Evolutionary conservation across 176 grass and related monocot species (phyloP), one percentile per base, ranked within the genome.

Genomic region (Zea luxurians): DNA sequence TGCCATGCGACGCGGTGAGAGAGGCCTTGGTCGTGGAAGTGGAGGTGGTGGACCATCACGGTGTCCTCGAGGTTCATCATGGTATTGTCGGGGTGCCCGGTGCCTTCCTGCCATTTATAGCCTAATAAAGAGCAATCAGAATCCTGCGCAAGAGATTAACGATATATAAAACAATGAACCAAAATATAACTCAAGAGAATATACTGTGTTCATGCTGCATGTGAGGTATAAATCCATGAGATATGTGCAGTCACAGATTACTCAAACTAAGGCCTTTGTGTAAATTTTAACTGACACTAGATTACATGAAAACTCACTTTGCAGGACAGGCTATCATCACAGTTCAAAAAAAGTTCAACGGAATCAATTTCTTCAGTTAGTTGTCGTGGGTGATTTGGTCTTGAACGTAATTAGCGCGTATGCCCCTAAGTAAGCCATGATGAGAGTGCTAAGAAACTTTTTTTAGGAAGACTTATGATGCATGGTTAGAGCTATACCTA

Each of bases 91-190:
- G 54, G 73, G 35, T 40, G 73, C 55, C 71, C 49, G 87, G 44
- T 87, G 78, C 40, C 83, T 92, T 60, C 90, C 90, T 54, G 87
- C 77, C 86, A 87, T 92, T 52, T 80, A 77, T 80, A 85, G 60
- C 78, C 82, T 86, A 85, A 35, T 52, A 1, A 66, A 81, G 20
- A 53, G 68, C 45, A 79, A 83, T 7, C 35, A 87, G 68, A 85
- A 81, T 59, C 13, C 37, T 52, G 20, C 6, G 10, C 12, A 66
- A 10, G 5, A 73, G 49, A 36, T 27, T 57, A 68, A 41, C 34
- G 66, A 72, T 11, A 65, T 54, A 1, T 54, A n/a, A 43, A 66
- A 58, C 17, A 57, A 5, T 21, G 0, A 54, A 55, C 18, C 61
- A 9, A 52, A 41, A 67, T 9, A 40, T 67, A 66, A 78, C 34